Conservation (phyloP, 192 early-diverging fungal genomes). For the Coemansia asiatica region DNA sequence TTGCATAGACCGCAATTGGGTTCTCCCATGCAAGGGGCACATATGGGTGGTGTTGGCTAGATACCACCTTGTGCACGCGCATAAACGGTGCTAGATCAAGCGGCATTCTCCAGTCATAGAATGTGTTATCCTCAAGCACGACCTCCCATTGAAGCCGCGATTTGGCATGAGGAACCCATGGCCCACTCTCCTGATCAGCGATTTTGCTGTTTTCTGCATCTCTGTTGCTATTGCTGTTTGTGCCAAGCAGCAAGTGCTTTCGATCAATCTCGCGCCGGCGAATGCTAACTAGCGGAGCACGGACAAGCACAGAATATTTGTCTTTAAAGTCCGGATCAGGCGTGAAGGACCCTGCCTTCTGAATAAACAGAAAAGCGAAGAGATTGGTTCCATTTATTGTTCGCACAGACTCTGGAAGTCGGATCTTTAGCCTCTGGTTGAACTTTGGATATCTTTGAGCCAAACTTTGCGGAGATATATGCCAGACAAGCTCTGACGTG, state of each 20-base stretch:
- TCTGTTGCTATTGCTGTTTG: not conserved
- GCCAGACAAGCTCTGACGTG: conserved; percentile 36
- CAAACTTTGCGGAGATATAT: conserved; percentile 28
- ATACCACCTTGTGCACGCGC: conserved; percentile 5
- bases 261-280: conserved; percentile 25
- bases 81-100: conserved; percentile 38
- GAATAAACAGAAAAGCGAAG: conserved; percentile 47
- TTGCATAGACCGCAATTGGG: conserved; percentile 30
- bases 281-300: conserved; percentile 21
- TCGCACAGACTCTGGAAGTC: conserved; percentile 20
- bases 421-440: conserved; percentile 12
- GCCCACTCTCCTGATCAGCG: conserved; percentile 6
- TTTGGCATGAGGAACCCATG: conserved; percentile 51
- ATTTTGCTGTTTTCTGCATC: not conserved
- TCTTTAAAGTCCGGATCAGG: conserved; percentile 24
- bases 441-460: conserved; percentile 26
- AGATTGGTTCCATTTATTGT: conserved; percentile 24
- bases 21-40: conserved; percentile 56
- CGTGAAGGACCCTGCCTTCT: conserved; percentile 16
- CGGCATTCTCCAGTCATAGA: conserved; percentile 43
- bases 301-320: conserved; percentile 26
- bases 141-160: conserved; percentile 47
- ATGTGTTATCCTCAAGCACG: conserved; percentile 47
- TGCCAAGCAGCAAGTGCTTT: conserved; percentile 29
- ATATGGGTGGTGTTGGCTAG: conserved; percentile 24